Percentiles rank a stretch among this genome's conserved stretches.
phyloP scores from a whole-genome alignment of 768 basidiomycete genomes.

The Pulveroboletus sp. region DNA sequence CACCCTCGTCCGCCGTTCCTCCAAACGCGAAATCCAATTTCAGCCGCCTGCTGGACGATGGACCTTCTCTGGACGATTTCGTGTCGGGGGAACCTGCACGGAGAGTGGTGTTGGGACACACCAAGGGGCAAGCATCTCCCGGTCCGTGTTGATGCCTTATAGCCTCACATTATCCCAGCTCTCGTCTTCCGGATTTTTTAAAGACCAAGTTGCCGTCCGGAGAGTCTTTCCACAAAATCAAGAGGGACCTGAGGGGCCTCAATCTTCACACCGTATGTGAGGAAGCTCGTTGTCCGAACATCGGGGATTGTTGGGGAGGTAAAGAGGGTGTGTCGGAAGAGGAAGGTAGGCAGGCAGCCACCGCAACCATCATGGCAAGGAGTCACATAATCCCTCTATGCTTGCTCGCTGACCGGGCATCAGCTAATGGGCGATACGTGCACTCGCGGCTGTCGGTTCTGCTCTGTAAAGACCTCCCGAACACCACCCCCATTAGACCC shows the following conservation, averaged over 20 bases:
- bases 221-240: constrained; percentile 84
- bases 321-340: constrained; percentile 58
- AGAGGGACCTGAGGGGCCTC: constrained; percentile 90
- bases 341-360: constrained; percentile 78
- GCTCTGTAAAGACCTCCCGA: constrained; percentile 91
- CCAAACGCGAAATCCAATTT: constrained; percentile 41
- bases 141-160: not conserved
- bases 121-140: constrained; percentile 49
- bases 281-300: constrained; percentile 97
- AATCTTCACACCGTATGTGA: constrained; percentile 96
- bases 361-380: constrained; percentile 96
- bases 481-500: constrained; percentile 87
- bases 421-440: constrained; percentile 99
- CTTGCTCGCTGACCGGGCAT: constrained; percentile 6
- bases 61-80: constrained; percentile 80
- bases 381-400: not conserved
- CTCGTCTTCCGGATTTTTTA: constrained; percentile 79
- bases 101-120: constrained; percentile 67
- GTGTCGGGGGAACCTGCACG: constrained; percentile 53
- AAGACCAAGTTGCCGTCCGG: constrained; percentile 93
- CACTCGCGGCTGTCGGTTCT: constrained; percentile 96
- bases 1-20: constrained; percentile 32
- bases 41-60: constrained; percentile 49
- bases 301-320: constrained; percentile 99
- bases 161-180: constrained; percentile 40